These are phyloP conservation scores for Pseudocercospora eumusae DNA, from an alignment of 2,329 filamentous ascomycete species.

Conservation along the genomic window DNA sequence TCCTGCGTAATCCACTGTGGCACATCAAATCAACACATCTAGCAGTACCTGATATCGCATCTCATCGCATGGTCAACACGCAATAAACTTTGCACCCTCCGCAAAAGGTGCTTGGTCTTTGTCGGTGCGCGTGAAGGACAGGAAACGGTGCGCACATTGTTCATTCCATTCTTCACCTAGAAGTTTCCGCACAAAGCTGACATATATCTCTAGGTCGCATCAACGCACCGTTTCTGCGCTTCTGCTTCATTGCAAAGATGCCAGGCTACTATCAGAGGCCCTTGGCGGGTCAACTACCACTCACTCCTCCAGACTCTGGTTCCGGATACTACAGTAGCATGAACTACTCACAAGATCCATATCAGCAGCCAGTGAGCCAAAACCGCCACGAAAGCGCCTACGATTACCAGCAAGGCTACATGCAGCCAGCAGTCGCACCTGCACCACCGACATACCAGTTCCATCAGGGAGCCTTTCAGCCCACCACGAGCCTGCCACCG, in stretches of 20 bases:
- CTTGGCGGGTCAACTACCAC: constrained; percentile 46
- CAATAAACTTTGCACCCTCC: constrained; percentile 30
- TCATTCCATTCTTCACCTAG: neutral
- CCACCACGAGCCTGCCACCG: constrained; percentile 38
- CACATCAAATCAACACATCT: neutral
- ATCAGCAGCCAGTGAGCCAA: constrained; percentile 41
- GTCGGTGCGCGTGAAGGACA: constrained; percentile 29
- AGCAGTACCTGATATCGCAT: constrained; percentile 18
- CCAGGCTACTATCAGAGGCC: constrained; percentile 52
- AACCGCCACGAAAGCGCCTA: constrained; percentile 47
- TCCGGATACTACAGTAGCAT: constrained; percentile 46
- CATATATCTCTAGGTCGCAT: constrained; percentile 36
- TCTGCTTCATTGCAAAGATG: constrained; percentile 47
- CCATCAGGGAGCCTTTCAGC: constrained; percentile 35
- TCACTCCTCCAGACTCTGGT: constrained; percentile 53
- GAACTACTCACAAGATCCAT: constrained; percentile 50
- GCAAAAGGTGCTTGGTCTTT: constrained; percentile 30
- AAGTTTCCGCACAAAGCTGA: constrained; percentile 20
- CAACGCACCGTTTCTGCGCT: constrained; percentile 47
- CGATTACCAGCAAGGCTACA: constrained; percentile 52
- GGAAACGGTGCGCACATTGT: constrained; percentile 30
- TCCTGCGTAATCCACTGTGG: constrained; percentile 14
- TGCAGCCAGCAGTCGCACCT: constrained; percentile 41
- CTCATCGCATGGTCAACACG: constrained; percentile 28
- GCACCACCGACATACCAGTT: constrained; percentile 38